Evolutionary conservation across 2,329 filamentous ascomycete species (phyloP).

Genomic region (Aspergillus sp.): DNA sequence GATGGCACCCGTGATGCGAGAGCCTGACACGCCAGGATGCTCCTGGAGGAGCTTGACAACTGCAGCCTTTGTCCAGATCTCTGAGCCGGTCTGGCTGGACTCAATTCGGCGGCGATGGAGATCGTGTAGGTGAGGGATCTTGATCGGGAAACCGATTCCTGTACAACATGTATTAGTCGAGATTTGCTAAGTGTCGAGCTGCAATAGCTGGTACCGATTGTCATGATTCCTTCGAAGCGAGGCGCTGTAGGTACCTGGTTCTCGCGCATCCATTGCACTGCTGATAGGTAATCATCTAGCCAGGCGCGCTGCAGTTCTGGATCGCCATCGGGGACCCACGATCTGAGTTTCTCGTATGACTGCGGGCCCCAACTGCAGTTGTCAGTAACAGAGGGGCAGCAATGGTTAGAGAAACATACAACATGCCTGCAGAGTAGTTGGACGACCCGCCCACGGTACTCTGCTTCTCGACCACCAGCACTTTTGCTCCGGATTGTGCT

Average conservation of each 20-base stretch:
- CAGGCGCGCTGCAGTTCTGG: constrained; percentile 24
- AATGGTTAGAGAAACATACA: constrained; percentile 18
- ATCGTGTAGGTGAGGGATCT: constrained; percentile 23
- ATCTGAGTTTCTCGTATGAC: constrained; percentile 22
- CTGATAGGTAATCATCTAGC: constrained; percentile 26
- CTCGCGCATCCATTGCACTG: constrained; percentile 31
- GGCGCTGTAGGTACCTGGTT: constrained; percentile 24
- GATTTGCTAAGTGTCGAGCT: neutral
- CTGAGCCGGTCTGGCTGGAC: constrained; percentile 17
- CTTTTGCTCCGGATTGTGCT: constrained; percentile 24
- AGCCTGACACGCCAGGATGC: constrained; percentile 20
- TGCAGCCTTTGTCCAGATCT: constrained; percentile 20
- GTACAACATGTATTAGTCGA: neutral
- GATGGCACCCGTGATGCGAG: constrained; percentile 23
- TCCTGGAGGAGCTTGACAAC: constrained; percentile 26
- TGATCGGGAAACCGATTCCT: constrained; percentile 30
- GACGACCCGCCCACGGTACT: constrained; percentile 25
- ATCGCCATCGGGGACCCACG: constrained; percentile 28
- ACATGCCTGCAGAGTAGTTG: constrained; percentile 29
- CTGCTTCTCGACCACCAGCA: constrained; percentile 28
- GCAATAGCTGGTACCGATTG: constrained; percentile 20
- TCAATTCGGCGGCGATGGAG: constrained; percentile 21
- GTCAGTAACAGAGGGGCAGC: neutral
- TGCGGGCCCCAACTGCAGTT: constrained; percentile 24
- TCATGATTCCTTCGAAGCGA: constrained; percentile 30